These are phyloP conservation scores for Cyclotella atomus DNA, from an alignment of 108 stramenopile genomes.

Conservation along the genomic window DNA sequence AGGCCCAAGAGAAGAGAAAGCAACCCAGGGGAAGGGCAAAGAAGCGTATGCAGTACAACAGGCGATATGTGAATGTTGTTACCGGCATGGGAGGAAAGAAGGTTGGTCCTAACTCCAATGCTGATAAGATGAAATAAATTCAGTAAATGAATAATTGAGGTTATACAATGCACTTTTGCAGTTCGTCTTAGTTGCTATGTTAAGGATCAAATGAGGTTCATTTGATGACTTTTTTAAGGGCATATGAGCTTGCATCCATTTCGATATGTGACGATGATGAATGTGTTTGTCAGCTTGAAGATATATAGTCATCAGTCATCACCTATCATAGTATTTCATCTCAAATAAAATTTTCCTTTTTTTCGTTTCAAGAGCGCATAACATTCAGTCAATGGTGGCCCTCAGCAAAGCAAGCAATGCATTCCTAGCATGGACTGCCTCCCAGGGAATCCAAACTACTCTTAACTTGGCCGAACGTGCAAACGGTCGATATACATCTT, in stretches of 20 bases:
- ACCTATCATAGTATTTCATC: too few species aligned
- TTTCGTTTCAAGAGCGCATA: too few species aligned
- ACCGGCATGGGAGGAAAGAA: slow-evolving; percentile 97
- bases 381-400: slow-evolving; percentile 53
- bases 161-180: too few species aligned
- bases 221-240: too few species aligned
- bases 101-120: slow-evolving; percentile 98
- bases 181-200: too few species aligned
- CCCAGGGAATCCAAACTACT: slow-evolving; percentile 62
- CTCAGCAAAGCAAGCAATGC: slow-evolving; percentile 32
- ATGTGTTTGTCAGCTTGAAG: too few species aligned
- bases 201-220: too few species aligned
- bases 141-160: slow-evolving; percentile 11
- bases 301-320: too few species aligned
- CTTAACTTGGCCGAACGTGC: slow-evolving; percentile 49
- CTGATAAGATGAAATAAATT: slow-evolving; percentile 93
- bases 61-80: slow-evolving; percentile 98
- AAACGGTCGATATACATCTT: slow-evolving; percentile 48
- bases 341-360: too few species aligned
- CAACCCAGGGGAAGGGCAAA: slow-evolving; percentile 98
- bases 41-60: slow-evolving; percentile 99
- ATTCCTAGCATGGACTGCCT: slow-evolving; percentile 69
- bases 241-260: too few species aligned
- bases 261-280: too few species aligned
- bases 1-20: slow-evolving; percentile 94